phyloP scores from a whole-genome alignment of 345 rosid species.

The Hevea brasiliensis region DNA sequence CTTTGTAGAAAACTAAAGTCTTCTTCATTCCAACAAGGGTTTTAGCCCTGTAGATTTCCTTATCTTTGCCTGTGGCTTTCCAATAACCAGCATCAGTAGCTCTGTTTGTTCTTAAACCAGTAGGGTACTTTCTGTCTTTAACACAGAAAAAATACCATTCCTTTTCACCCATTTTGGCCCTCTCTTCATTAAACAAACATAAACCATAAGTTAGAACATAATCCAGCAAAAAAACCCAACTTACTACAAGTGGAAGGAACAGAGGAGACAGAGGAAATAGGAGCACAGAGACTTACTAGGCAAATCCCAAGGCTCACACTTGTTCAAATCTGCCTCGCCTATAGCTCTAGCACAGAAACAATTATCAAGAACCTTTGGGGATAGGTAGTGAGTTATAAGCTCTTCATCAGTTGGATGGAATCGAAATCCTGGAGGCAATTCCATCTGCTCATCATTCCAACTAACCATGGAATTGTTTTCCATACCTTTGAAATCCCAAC shows the following conservation, averaged over 20 bases:
- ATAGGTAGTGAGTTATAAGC: conserved; percentile 55
- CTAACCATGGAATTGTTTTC: conserved; percentile 25
- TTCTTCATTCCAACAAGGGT: conserved; percentile 28
- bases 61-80: conserved; percentile 29
- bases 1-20: conserved; percentile 29
- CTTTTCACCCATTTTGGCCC: conserved; percentile 37
- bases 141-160: conserved; percentile 83
- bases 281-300: conserved; percentile 39
- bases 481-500: conserved; percentile 18
- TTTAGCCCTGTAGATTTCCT: conserved; percentile 20
- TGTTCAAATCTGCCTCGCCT: conserved; percentile 67
- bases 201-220: background rate
- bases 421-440: conserved; percentile 62
- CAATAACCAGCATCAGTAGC: conserved; percentile 29
- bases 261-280: background rate
- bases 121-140: conserved; percentile 75
- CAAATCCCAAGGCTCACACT: conserved; percentile 72
- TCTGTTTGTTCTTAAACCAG: conserved; percentile 41
- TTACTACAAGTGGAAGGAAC: background rate
- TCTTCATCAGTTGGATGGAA: conserved; percentile 68
- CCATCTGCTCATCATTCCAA: conserved; percentile 30
- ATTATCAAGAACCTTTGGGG: conserved; percentile 41
- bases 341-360: conserved; percentile 49
- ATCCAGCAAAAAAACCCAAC: background rate
- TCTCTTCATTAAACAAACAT: conserved; percentile 16